These are phyloP conservation scores for Gossypium aridum DNA, from an alignment of 441 rosid genomes.

Conservation along the genomic window DNA sequence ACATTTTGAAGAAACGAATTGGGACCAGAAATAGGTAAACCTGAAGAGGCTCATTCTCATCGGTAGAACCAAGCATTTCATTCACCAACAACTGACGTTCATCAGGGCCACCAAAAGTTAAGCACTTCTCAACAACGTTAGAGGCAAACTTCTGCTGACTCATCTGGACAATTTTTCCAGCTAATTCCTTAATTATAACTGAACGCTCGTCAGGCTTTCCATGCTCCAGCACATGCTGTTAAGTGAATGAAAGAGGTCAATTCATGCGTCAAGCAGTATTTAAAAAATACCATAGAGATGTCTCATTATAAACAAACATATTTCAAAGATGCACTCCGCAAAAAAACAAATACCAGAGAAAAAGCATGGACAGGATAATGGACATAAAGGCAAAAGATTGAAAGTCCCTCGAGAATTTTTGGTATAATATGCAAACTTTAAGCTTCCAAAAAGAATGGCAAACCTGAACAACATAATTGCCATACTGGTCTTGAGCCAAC, in stretches of 20 bases:
- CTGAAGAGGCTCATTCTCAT: constrained; percentile 95
- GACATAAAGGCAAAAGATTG: neutral
- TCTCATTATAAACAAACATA: neutral
- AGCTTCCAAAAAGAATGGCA: constrained; percentile 9
- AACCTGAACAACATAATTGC: constrained; percentile 91
- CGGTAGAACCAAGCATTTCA: constrained; percentile 87
- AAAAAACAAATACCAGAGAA: neutral
- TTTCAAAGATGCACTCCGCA: neutral
- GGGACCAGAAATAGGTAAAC: constrained; percentile 29
- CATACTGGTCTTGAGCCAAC: constrained; percentile 90
- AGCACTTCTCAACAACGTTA: constrained; percentile 86
- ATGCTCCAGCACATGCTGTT: constrained; percentile 44
- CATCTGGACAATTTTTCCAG: constrained; percentile 89
- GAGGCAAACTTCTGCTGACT: constrained; percentile 95
- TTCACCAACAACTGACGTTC: constrained; percentile 69
- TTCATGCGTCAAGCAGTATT: neutral
- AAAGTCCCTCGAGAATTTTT: neutral
- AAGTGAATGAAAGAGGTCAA: constrained; percentile 12
- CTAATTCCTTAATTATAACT: constrained; percentile 65
- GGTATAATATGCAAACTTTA: neutral
- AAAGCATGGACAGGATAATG: neutral
- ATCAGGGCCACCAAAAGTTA: constrained; percentile 67
- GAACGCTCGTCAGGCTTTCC: constrained; percentile 83
- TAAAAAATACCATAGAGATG: neutral
- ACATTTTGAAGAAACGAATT: neutral